Conservation (phyloP, 495 filamentous ascomycete genomes). For the Venustampulla echinocandica region DNA sequence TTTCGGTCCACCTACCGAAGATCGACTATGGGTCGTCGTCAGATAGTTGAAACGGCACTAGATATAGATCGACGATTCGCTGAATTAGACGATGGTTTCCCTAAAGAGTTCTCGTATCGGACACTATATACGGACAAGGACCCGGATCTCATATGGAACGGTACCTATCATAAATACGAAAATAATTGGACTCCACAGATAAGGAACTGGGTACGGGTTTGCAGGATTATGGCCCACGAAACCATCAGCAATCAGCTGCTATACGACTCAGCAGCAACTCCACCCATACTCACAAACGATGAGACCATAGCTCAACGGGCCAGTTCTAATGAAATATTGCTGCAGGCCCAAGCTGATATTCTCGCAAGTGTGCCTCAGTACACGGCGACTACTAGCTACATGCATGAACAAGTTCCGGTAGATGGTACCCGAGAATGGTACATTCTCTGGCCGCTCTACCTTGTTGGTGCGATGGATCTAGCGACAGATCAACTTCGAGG, state of each 20-base stretch:
- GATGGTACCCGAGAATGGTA: slow-evolving; percentile 29
- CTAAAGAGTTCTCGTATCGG: slow-evolving; percentile 29
- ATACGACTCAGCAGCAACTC: slow-evolving; percentile 8
- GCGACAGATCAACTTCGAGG: slow-evolving; percentile 27
- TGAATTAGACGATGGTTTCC: slow-evolving; percentile 33
- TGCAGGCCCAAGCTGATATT: slow-evolving; percentile 32
- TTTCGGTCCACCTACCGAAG: slow-evolving; percentile 37
- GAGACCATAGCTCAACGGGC: slow-evolving; percentile 3
- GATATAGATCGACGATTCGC: slow-evolving; percentile 45
- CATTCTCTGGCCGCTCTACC: slow-evolving; percentile 41
- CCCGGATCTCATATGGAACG: slow-evolving; percentile 37
- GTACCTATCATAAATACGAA: slow-evolving; percentile 51
- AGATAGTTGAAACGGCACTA: slow-evolving; percentile 37
- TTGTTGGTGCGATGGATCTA: slow-evolving; percentile 32
- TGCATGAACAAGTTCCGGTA: neutral
- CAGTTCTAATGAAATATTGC: slow-evolving; percentile 15
- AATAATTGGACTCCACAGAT: slow-evolving; percentile 48
- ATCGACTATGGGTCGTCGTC: slow-evolving; percentile 31
- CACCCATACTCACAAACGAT: slow-evolving; percentile 8
- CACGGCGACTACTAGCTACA: slow-evolving; percentile 4
- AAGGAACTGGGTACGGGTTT: slow-evolving; percentile 57
- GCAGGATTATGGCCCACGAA: slow-evolving; percentile 49
- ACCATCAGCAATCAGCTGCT: slow-evolving; percentile 34
- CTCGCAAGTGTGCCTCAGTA: slow-evolving; percentile 40
- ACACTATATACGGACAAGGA: slow-evolving; percentile 28